Evolutionary conservation across 306 rosid species (phyloP).

Genomic region (Cucurbita argyrosperma): DNA sequence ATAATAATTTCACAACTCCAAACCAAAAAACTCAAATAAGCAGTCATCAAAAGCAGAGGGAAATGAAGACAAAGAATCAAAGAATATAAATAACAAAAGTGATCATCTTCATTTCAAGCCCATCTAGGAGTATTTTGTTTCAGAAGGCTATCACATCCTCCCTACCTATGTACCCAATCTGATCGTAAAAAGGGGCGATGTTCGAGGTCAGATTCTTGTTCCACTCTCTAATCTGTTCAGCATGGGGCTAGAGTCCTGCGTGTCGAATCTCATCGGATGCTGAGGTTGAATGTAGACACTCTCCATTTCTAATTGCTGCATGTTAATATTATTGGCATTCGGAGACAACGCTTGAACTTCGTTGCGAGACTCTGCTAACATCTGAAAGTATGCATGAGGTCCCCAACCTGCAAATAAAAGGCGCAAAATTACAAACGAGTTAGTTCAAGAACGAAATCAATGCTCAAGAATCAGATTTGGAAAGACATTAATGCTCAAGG

Average conservation of each 20-base stretch:
- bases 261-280: conserved; percentile 4
- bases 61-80: not conserved
- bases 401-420: conserved; percentile 5
- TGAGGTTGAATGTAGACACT: not conserved
- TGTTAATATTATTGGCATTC: not conserved
- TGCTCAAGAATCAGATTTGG: not conserved
- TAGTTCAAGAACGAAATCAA: not conserved
- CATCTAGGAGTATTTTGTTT: not conserved
- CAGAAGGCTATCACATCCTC: not conserved
- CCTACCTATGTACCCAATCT: conserved; percentile 1
- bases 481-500: not conserved
- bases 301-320: not conserved
- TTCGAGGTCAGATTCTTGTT: conserved; percentile 31
- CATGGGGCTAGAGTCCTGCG: conserved; percentile 23
- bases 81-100: not conserved
- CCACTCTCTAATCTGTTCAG: conserved; percentile 34
- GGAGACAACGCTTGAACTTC: conserved; percentile 10
- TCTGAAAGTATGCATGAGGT: conserved; percentile 15
- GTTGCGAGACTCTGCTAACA: conserved; percentile 11
- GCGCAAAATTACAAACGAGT: not conserved
- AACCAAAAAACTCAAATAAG: not conserved
- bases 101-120: not conserved
- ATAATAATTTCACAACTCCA: not conserved
- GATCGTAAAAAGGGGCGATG: not conserved
- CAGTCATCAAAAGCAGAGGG: not conserved